phyloP scores from a whole-genome alignment of 768 basidiomycete genomes.

The Inosperma sp. region DNA sequence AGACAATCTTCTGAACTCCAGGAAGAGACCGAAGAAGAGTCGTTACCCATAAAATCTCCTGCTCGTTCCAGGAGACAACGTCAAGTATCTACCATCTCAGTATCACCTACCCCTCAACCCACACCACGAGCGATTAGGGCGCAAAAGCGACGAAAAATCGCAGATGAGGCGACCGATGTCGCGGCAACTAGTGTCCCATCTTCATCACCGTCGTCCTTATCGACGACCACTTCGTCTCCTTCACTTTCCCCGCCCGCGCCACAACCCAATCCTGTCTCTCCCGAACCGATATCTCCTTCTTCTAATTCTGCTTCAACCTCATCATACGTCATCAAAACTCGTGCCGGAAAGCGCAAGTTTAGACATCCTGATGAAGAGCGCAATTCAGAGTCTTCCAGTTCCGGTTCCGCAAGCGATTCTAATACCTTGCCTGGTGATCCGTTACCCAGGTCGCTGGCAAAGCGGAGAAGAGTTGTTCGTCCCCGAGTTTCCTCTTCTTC shows the following conservation, averaged over 20 bases:
- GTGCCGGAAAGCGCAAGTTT: background rate
- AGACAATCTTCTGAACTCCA: too few species aligned
- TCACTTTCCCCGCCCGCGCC: background rate
- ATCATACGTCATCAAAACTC: background rate
- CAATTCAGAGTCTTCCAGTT: background rate
- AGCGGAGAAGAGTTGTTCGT: conserved; percentile 1
- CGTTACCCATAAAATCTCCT: too few species aligned
- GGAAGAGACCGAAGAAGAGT: too few species aligned
- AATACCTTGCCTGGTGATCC: background rate
- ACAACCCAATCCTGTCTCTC: background rate
- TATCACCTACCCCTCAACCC: conserved; percentile 1
- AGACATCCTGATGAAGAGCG: background rate
- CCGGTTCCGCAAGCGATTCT: background rate
- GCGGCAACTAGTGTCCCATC: too few species aligned
- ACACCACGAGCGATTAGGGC: conserved; percentile 5
- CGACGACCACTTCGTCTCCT: background rate
- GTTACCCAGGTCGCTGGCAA: conserved; percentile 2
- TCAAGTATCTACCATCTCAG: too few species aligned
- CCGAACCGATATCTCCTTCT: background rate
- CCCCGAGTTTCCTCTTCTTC: too few species aligned
- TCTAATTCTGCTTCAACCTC: background rate
- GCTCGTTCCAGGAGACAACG: too few species aligned
- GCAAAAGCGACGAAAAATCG: background rate
- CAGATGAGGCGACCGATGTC: background rate
- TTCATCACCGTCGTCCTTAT: background rate